A percentile compares a stretch with the other conserved stretches of the same genome.
Evolutionary conservation across 2,329 filamentous ascomycete genomes (phyloP).

Genomic region (Blastomyces silverae): DNA sequence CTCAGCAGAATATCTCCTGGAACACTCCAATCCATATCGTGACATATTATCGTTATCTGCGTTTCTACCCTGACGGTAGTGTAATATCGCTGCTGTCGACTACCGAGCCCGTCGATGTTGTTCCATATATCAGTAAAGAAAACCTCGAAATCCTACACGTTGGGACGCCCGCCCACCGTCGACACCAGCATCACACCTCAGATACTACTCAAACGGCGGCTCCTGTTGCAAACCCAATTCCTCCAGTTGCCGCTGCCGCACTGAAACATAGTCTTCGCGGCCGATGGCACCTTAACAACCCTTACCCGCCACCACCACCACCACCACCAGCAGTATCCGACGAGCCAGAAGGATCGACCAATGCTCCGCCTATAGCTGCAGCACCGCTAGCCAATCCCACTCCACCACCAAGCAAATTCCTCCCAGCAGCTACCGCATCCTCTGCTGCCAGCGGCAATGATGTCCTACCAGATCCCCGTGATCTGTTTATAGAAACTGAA

Average conservation of each 20-base stretch:
- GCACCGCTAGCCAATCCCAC: conserved; percentile 27
- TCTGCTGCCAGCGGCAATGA: neutral
- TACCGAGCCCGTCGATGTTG: conserved; percentile 74
- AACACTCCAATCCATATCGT: conserved; percentile 82
- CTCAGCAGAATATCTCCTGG: conserved; percentile 65
- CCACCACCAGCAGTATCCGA: neutral
- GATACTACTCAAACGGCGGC: conserved; percentile 35
- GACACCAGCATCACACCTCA: conserved; percentile 37
- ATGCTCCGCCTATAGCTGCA: conserved; percentile 22
- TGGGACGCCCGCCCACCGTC: conserved; percentile 28
- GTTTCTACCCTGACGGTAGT: conserved; percentile 87
- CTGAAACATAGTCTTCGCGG: conserved; percentile 64
- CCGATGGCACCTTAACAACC: conserved; percentile 59
- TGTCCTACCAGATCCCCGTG: conserved; percentile 40
- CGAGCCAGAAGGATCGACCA: neutral
- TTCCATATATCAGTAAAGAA: conserved; percentile 71
- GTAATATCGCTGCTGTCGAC: conserved; percentile 75
- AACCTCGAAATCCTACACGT: conserved; percentile 47
- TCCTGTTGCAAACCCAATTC: conserved; percentile 29
- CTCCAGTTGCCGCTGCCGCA: conserved; percentile 43
- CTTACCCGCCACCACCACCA: conserved; percentile 35
- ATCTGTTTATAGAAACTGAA: conserved; percentile 78
- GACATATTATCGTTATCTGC: conserved; percentile 94
- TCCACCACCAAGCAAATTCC: conserved; percentile 20
- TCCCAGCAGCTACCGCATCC: conserved; percentile 16